Conservation (phyloP, 495 filamentous ascomycete genomes). For the Xylaria castorea region DNA sequence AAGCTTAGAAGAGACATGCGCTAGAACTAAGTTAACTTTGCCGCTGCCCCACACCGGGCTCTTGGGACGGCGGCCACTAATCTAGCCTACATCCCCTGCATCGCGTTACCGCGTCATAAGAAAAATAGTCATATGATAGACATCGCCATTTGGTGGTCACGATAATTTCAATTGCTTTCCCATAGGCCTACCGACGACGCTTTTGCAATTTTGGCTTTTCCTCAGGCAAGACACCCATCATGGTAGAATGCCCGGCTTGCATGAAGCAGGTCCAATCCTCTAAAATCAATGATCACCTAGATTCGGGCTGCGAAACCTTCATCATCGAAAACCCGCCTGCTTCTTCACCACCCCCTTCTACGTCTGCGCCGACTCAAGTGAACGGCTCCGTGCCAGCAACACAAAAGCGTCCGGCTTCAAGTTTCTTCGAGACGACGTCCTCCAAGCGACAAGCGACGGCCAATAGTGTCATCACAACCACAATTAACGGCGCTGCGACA, state of each 20-base stretch:
- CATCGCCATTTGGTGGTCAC: background rate
- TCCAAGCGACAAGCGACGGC: constrained; percentile 55
- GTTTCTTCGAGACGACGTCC: constrained; percentile 80
- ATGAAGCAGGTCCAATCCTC: constrained; percentile 71
- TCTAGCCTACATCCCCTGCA: constrained; percentile 7
- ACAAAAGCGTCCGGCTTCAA: constrained; percentile 64
- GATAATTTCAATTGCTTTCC: background rate
- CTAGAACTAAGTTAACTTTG: background rate
- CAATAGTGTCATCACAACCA: constrained; percentile 33
- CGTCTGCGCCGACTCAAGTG: constrained; percentile 43
- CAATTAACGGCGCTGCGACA: constrained; percentile 35
- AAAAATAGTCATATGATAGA: background rate
- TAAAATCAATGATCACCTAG: constrained; percentile 91
- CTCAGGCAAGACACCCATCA: constrained; percentile 49
- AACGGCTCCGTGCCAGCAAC: constrained; percentile 53
- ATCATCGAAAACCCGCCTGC: constrained; percentile 52
- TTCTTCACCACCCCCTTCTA: constrained; percentile 29
- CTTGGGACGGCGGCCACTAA: constrained; percentile 16
- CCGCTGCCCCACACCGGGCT: background rate
- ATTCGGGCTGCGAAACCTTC: constrained; percentile 76
- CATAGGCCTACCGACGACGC: background rate
- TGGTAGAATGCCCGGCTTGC: constrained; percentile 88
- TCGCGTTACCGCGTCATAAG: constrained; percentile 18
- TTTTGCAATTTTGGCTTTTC: constrained; percentile 8
- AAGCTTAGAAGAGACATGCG: background rate